These are phyloP conservation scores for Candida tammaniensis DNA, from an alignment of 805 yeast species.

Conservation along the genomic window DNA sequence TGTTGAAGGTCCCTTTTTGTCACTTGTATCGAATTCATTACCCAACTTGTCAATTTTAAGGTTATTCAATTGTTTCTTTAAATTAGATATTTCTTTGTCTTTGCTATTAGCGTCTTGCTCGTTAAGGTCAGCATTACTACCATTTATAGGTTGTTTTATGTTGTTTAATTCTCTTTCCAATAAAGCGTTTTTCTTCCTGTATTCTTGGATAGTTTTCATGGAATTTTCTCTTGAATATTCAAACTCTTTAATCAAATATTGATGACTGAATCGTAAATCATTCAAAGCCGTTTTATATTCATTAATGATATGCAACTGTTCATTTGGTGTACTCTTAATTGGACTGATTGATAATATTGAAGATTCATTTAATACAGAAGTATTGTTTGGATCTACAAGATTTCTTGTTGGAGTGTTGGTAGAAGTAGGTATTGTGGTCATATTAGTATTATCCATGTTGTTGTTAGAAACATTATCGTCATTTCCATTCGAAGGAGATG, in stretches of 20 bases:
- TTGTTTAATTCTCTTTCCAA: conserved; percentile 48
- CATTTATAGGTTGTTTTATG: conserved; percentile 3
- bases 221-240: conserved; percentile 63
- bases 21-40: conserved; percentile 2
- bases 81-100: conserved; percentile 40
- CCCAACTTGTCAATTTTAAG: conserved; percentile 48
- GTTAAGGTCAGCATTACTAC: conserved; percentile 2
- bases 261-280: conserved; percentile 71
- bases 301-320: conserved; percentile 7
- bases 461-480: background rate
- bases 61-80: conserved; percentile 44
- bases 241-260: conserved; percentile 63
- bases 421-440: conserved; percentile 12
- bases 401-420: conserved; percentile 11
- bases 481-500: too few species aligned
- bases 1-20: conserved; percentile 15
- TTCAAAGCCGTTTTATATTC: conserved; percentile 57
- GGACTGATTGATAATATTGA: conserved; percentile 27
- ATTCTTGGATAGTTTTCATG: conserved; percentile 48
- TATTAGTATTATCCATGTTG: conserved; percentile 5
- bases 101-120: conserved; percentile 15
- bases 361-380: conserved; percentile 25
- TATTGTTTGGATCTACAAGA: conserved; percentile 15
- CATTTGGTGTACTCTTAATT: conserved; percentile 10
- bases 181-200: conserved; percentile 47